A percentile compares a stretch with the other conserved stretches of the same genome.
phyloP scores from a whole-genome alignment of 495 filamentous ascomycete species.

The Beverwykella pulmonaria region DNA sequence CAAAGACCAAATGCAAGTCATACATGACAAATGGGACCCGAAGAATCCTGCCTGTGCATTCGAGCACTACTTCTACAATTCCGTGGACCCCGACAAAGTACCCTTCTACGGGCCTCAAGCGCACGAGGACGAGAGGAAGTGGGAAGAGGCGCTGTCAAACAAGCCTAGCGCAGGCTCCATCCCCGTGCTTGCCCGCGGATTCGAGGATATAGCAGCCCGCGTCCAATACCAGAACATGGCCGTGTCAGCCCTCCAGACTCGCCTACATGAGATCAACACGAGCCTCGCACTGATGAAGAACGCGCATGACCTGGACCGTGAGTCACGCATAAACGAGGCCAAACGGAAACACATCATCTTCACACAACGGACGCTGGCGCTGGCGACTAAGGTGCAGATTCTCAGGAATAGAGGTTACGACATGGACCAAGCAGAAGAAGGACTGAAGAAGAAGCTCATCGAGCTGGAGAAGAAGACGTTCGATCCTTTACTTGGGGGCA shows the following conservation, averaged over 20 bases:
- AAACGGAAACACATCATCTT: slow-evolving; percentile 77
- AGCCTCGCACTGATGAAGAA: slow-evolving; percentile 76
- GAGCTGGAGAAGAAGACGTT: slow-evolving; percentile 72
- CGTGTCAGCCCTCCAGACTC: slow-evolving; percentile 69
- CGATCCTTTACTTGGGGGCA: slow-evolving; percentile 80
- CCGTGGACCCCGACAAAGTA: slow-evolving; percentile 73
- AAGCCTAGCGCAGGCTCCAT: slow-evolving; percentile 78
- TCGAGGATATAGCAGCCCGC: slow-evolving; percentile 71
- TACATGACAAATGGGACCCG: slow-evolving; percentile 84
- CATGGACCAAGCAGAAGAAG: slow-evolving; percentile 87
- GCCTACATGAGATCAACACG: slow-evolving; percentile 91
- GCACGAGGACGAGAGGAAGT: slow-evolving; percentile 78
- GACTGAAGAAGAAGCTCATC: slow-evolving; percentile 79
- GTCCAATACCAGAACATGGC: slow-evolving; percentile 75
- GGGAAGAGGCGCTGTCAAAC: slow-evolving; percentile 88
- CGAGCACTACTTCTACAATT: slow-evolving; percentile 92
- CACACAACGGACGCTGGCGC: slow-evolving; percentile 75
- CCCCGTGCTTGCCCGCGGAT: slow-evolving; percentile 71
- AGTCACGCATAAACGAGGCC: slow-evolving; percentile 76
- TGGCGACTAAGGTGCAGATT: slow-evolving; percentile 91
- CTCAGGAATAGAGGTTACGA: slow-evolving; percentile 90
- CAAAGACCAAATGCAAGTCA: slow-evolving; percentile 76
- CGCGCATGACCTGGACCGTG: slow-evolving; percentile 79
- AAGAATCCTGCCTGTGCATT: slow-evolving; percentile 71
- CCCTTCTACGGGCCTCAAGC: slow-evolving; percentile 79